These are phyloP conservation scores for Taphrina betulina DNA, from an alignment of 1,139 yeast species.

Conservation along the genomic window DNA sequence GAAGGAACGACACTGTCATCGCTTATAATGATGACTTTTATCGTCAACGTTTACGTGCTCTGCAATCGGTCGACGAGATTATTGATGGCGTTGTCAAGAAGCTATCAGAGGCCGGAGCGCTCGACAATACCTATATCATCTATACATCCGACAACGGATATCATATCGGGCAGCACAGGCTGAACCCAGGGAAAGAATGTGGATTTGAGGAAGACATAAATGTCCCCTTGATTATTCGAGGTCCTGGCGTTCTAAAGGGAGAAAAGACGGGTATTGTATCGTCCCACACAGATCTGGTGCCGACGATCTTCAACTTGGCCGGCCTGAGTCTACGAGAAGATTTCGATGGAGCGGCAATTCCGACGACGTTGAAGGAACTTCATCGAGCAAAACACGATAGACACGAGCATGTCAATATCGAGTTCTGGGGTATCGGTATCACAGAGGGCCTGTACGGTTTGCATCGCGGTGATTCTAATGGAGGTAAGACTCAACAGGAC, in stretches of 20 bases:
- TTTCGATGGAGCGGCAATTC: conserved; percentile 28
- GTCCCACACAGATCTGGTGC: conserved; percentile 28
- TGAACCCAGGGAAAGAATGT: conserved; percentile 30
- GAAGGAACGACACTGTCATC: conserved; percentile 38
- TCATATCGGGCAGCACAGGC: conserved; percentile 31
- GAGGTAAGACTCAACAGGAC: neutral
- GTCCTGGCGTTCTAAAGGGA: conserved; percentile 28
- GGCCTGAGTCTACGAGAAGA: conserved; percentile 3
- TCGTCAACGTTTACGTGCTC: conserved; percentile 27
- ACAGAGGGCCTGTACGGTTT: conserved; percentile 9
- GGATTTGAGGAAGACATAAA: conserved; percentile 32
- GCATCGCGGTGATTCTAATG: neutral
- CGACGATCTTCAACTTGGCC: conserved; percentile 25
- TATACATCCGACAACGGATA: conserved; percentile 34
- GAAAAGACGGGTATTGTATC: conserved; percentile 11
- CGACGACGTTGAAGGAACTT: conserved; percentile 2
- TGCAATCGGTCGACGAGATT: conserved; percentile 33
- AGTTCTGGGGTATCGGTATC: conserved; percentile 30
- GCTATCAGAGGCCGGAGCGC: conserved; percentile 22
- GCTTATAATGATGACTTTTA: conserved; percentile 41
- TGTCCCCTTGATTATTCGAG: conserved; percentile 31
- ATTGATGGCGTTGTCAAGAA: conserved; percentile 17
- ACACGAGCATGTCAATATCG: conserved; percentile 29
- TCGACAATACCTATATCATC: conserved; percentile 32
- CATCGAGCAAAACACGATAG: neutral